Conservation (phyloP, 371 early-diverging fungal species). For the Smittium culicis region DNA sequence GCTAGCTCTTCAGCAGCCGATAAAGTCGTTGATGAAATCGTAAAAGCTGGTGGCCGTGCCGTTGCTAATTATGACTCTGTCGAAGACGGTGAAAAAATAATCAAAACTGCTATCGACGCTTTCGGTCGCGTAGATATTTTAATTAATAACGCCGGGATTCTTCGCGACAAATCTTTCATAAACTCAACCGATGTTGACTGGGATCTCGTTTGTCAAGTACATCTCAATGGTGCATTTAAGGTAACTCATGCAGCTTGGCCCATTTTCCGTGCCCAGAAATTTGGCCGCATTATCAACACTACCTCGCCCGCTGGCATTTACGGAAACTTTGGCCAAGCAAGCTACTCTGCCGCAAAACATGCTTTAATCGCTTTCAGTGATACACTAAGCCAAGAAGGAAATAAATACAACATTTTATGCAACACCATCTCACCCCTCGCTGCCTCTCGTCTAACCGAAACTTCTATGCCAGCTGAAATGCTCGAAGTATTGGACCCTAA, state of each 20-base stretch:
- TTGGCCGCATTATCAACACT: conserved; percentile 62
- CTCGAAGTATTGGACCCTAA: conserved; percentile 66
- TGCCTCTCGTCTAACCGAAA: conserved; percentile 66
- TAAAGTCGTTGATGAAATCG: conserved; percentile 89
- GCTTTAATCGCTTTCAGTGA: conserved; percentile 56
- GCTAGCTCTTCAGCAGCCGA: conserved; percentile 67
- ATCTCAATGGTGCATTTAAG: conserved; percentile 55
- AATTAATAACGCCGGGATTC: conserved; percentile 62
- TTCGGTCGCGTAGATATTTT: conserved; percentile 70
- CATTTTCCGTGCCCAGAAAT: conserved; percentile 50
- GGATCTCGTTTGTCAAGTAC: conserved; percentile 53
- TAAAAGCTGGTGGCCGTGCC: conserved; percentile 71
- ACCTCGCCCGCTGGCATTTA: conserved; percentile 92
- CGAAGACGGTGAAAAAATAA: conserved; percentile 89
- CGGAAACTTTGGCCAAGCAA: conserved; percentile 98
- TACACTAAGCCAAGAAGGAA: conserved; percentile 56
- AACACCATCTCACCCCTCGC: conserved; percentile 66
- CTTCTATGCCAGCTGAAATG: conserved; percentile 59
- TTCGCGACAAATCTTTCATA: conserved; percentile 59
- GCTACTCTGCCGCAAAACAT: conserved; percentile 78
- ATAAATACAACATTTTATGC: conserved; percentile 45
- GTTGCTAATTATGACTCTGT: conserved; percentile 97
- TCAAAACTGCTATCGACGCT: conserved; percentile 86
- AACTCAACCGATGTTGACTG: conserved; percentile 54
- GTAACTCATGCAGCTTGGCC: conserved; percentile 62